Percentiles rank a stretch among this genome's conserved stretches.
Conservation (phyloP, 768 basidiomycete genomes). For the Rhizopogon rudus region DNA sequence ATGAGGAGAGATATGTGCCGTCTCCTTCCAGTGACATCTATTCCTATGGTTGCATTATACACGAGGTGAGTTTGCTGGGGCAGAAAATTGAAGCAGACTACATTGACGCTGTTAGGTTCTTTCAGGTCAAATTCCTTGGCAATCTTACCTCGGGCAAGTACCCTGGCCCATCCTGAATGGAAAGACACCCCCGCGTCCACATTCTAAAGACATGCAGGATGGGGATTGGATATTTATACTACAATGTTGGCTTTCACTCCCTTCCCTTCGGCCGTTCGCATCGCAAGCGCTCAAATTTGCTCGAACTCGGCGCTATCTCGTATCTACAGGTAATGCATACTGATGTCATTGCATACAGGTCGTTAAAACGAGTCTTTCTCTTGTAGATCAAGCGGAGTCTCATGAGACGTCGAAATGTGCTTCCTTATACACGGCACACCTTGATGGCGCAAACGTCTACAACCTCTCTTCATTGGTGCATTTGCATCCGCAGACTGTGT, state of each 20-base stretch:
- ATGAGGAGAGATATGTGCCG: background rate
- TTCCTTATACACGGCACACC: background rate
- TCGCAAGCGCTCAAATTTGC: background rate
- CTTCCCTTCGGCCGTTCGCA: background rate
- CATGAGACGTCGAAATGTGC: background rate
- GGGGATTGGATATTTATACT: background rate
- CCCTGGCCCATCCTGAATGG: background rate
- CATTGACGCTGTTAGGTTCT: background rate
- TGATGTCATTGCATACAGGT: background rate
- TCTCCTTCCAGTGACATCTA: background rate
- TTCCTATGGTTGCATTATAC: background rate
- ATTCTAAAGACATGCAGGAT: background rate
- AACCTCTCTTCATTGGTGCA: background rate
- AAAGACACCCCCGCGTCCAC: background rate
- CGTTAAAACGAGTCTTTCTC: background rate
- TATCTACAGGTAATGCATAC: background rate
- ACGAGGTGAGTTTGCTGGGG: background rate
- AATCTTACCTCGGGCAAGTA: too few relatives aligned
- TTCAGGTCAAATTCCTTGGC: background rate
- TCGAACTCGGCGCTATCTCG: background rate
- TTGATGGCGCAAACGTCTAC: background rate
- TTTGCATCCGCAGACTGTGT: background rate
- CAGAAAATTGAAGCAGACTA: background rate
- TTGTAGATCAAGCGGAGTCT: background rate
- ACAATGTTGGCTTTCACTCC: background rate